These are phyloP conservation scores for Agaricus subrufescens DNA, from an alignment of 768 basidiomycete genomes.

Conservation along the genomic window DNA sequence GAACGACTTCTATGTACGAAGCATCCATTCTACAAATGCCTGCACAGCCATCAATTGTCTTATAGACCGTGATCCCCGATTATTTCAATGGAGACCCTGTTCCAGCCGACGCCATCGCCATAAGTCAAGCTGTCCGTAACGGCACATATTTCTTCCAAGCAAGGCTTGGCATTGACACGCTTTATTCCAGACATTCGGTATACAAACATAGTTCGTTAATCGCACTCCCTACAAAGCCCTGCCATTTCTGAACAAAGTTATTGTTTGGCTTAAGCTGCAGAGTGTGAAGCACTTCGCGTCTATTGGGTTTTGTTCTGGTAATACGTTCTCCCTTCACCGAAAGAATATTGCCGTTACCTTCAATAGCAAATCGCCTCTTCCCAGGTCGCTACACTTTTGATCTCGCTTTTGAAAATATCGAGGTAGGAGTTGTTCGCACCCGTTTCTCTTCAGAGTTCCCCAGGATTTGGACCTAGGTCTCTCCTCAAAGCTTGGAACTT, in stretches of 20 bases:
- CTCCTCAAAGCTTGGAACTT: no score
- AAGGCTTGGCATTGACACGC: no score
- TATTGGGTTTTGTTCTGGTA: conserved; percentile 70
- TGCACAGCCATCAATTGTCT: neutral
- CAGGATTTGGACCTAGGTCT: conserved; percentile 53
- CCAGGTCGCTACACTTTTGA: conserved; percentile 56
- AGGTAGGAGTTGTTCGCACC: conserved; percentile 52
- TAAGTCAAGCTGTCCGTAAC: neutral
- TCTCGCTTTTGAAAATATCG: conserved; percentile 50
- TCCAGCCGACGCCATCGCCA: conserved; percentile 1
- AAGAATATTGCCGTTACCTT: no score
- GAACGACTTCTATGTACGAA: conserved; percentile 38
- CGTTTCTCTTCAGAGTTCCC: conserved; percentile 55
- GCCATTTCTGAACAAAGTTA: conserved; percentile 50
- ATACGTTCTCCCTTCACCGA: conserved; percentile 21
- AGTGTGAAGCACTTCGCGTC: conserved; percentile 57
- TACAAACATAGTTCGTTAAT: conserved; percentile 35
- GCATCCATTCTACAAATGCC: neutral
- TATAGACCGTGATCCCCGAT: conserved; percentile 8
- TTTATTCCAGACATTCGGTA: conserved; percentile 27
- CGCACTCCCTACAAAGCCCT: conserved; percentile 39
- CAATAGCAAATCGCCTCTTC: neutral
- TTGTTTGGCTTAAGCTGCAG: conserved; percentile 48
- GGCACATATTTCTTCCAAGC: no score
- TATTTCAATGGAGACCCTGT: conserved; percentile 10